Evolutionary conservation across 1,284 basidiomycete species (phyloP), one percentile per base, ranked within the genome.

Genomic region (Schizopora paradoxa): DNA sequence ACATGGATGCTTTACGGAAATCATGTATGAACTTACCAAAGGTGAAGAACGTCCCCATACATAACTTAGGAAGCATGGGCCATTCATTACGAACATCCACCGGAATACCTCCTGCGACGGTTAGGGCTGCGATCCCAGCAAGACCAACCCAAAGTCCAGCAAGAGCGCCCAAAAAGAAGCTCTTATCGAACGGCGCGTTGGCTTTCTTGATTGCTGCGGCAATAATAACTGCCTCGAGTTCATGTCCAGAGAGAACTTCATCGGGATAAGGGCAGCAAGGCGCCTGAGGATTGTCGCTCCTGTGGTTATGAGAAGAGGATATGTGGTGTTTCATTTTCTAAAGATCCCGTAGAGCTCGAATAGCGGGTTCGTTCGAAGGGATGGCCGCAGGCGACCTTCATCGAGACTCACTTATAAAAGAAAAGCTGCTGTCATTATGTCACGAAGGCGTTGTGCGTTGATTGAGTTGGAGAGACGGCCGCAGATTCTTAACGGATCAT

Each of bases 21-120:
- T 14, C 8, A 31, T 31, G 8, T 10, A 14, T 10, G 14, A 10
- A 31, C 28, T 14, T 14, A 31, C 28, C 51, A 35, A 53, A 51
- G 13, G 51, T 40, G 41, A 55, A 53, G 39, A 55, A 42, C 26
- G 45, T 33, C 25, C 42, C 54, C 33, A 52, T 43, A 8, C 52
- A 44, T 19, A 55, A 43, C 38, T 51, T 51, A 35, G 51, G 54
- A n/a, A 55, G 16, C 19, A 53, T 48, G 7, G 54, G 51, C 51
- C 54, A 55, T 22, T 46, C 43, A 13, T 44, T 38, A 23, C 52
- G 46, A 10, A 53, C 47, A 11, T 39, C 48, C 32, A 38, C 37
- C 19, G 53, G 53, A 23, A 55, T 41, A 19, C 49, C 48, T 13
- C 39, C 39, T 10, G 39, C 39, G 5, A 26, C 39, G 6, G 39